Evolutionary conservation across 768 basidiomycete species (phyloP), one percentile per base, ranked within the genome.

Genomic region (Dioszegia crocea): DNA sequence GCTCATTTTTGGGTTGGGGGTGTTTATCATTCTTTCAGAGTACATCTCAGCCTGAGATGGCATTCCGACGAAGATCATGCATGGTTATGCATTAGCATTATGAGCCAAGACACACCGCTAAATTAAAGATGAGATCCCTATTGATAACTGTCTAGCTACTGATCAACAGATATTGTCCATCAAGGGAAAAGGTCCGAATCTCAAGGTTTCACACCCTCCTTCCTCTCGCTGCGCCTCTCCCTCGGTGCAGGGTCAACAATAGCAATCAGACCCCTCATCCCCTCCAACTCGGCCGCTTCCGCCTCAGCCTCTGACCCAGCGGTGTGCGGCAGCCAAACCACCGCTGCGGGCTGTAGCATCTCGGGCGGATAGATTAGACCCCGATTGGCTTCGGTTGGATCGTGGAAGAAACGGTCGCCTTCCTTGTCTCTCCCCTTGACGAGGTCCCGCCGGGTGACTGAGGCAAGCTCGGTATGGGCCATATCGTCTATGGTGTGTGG

Each of bases 281-380:
- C 84, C 70, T 85, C 82, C 66, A 90, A 78, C 75, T 91, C 89
- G 47, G 82, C 80, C 27, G 88, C 88, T 75, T 90, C 88, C 4
- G 86, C 84, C 38, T 83, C 81, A 8, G 86, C 87, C 16, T 89
- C 84, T 23, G 86, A 86, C 16, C 85, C 84, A 11, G 52, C 36
- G 72, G 89, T 88, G 73, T 87, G 86, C 0, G 87, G 87, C n/a
- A 90, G 80, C 89, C 89, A 90, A 50, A 91, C 87, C 59, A 87
- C 84, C 0, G 88, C 88, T 19, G 82, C 79, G 17, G 88, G 87
- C 12, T 87, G 87, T 62, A 88, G 82, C 39, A 90, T 80, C 74
- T 88, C 88, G 1, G 88, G 87, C 3, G 89, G 87, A 70, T 90
- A 91, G 38, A 91, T 78, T 56, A 90, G 84, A 16, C 85, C 84